Evolutionary conservation across 805 yeast genomes (phyloP), one percentile per base, ranked within the genome.

Genomic region (Barnettozyma botsteinii): DNA sequence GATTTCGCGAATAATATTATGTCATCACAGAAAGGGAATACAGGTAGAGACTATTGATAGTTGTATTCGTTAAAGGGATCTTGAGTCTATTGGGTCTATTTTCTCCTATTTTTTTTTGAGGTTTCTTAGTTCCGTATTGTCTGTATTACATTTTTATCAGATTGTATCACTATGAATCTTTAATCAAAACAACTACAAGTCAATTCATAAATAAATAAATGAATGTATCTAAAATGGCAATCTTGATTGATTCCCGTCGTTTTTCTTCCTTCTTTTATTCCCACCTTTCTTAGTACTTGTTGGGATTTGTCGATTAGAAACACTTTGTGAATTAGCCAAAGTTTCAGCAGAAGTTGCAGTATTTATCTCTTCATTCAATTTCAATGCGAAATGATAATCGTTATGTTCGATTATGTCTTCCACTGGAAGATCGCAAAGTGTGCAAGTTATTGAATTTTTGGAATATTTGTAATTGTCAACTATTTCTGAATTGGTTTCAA

Each of bases 331-430:
- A 12, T 12, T 18, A n/a, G 4, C 18, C 18, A 9, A 5, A 27
- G 18, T 19, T 37, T 38, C 41, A 24, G 33, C 12, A 7, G 9
- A 5, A 7, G 4, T 18, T 12, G 14, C n/a, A n/a, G n/a, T n/a
- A n/a, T 36, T 31, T 35, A 35, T 28, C 47, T 47, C 21, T 39
- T 66, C 65, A 1, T 77, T 73, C 7, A 77, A 56, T 17, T 70
- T 71, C 35, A 68, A 40, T 0, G 83, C 83, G 31, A 65, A 52
- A 47, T 77, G 83, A 45, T 57, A 76, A 52, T 77, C 84, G 31
- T 61, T 60, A 51, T 77, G 84, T 43, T 77, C 83, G 14, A 57
- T 22, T 4, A 24, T 33, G 37, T 61, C 56, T 10, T 37, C 47
- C 8, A 59, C 55, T 12, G 18, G 12, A n/a, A 23, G 13, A 10